Conservation (phyloP, 495 filamentous ascomycete species). For the Penicillium macrosclerotiorum region DNA sequence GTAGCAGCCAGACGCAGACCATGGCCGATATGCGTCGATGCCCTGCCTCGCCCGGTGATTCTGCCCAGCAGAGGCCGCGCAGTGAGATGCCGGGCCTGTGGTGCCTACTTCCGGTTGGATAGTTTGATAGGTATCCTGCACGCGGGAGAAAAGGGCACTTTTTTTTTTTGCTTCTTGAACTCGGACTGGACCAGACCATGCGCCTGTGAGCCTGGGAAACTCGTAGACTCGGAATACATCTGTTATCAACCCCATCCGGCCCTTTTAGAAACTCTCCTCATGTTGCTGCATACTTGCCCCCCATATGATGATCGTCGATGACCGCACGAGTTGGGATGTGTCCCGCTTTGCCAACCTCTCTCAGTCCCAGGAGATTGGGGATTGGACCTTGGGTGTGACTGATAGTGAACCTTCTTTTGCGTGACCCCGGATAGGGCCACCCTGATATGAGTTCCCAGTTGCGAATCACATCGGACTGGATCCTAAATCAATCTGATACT, state of each 20-base stretch:
- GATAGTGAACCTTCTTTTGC: neutral
- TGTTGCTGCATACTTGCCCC: neutral
- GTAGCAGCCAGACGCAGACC: conserved; percentile 11
- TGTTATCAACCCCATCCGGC: neutral
- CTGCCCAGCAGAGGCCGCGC: no score
- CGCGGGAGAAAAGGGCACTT: no score
- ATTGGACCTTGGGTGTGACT: neutral
- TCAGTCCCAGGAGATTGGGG: neutral
- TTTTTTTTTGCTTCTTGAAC: no score
- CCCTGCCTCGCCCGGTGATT: no score
- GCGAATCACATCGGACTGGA: no score
- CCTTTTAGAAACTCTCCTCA: neutral
- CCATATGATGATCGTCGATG: conserved; percentile 7
- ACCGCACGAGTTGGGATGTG: conserved; percentile 7
- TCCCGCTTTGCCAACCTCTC: neutral
- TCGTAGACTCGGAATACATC: no score
- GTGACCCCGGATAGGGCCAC: neutral
- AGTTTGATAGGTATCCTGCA: neutral
- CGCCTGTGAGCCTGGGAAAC: no score
- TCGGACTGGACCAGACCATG: no score
- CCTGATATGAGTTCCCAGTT: neutral
- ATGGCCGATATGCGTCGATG: conserved; percentile 1
- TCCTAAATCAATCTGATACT: conserved; percentile 6
- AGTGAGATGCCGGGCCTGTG: no score
- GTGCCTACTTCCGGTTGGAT: no score